These are phyloP conservation scores for Neonectria neomacrospora DNA, from an alignment of 2,329 filamentous ascomycete genomes.

Conservation along the genomic window DNA sequence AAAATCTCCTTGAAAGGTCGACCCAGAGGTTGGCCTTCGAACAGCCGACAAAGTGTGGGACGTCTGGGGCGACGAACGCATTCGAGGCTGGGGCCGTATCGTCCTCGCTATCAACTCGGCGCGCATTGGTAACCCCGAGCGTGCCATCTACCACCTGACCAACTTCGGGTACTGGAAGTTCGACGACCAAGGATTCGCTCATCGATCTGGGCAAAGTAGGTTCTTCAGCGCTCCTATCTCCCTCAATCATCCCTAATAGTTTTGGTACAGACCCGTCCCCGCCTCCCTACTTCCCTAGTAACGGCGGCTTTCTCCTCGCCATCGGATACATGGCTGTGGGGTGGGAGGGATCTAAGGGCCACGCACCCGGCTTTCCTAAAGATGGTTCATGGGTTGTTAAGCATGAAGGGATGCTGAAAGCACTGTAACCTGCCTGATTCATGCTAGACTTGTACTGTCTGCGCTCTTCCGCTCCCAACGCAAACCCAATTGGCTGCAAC, in stretches of 20 bases:
- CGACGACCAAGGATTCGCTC: conserved; percentile 46
- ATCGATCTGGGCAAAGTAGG: no score
- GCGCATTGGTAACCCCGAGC: conserved; percentile 53
- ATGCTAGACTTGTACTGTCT: no score
- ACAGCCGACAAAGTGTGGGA: conserved; percentile 54
- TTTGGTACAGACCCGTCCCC: conserved; percentile 41
- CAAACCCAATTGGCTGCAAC: no score
- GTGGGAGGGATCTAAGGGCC: conserved; percentile 37
- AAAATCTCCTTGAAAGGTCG: conserved; percentile 37
- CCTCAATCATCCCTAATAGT: conserved; percentile 14
- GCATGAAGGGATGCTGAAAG: conserved; percentile 43
- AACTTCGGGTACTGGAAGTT: conserved; percentile 55
- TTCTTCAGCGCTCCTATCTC: no score
- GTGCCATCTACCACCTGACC: conserved; percentile 55
- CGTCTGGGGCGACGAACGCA: conserved; percentile 55
- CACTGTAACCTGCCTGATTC: no score
- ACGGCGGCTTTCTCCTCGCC: conserved; percentile 51
- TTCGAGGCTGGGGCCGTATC: conserved; percentile 59
- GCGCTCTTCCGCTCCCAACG: no score
- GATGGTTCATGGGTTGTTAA: conserved; percentile 50
- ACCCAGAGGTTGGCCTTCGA: conserved; percentile 47
- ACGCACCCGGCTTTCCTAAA: conserved; percentile 51
- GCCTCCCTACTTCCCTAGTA: conserved; percentile 52
- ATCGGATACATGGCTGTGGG: conserved; percentile 52
- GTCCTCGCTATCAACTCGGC: conserved; percentile 59